phyloP scores from a whole-genome alignment of 2,329 filamentous ascomycete genomes.

The Trichoderma sp. region DNA sequence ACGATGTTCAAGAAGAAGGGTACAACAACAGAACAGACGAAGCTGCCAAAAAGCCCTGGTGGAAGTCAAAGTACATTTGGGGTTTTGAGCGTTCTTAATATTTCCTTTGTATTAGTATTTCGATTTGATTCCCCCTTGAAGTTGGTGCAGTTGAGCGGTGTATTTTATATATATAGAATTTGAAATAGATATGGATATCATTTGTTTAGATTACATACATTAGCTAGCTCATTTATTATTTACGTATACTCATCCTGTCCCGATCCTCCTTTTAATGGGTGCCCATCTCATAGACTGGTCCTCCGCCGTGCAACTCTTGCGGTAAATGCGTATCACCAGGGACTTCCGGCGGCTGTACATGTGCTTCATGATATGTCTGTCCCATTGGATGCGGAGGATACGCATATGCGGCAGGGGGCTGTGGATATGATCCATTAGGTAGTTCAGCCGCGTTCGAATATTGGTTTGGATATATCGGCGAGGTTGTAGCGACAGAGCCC shows the following conservation, averaged over 20 bases:
- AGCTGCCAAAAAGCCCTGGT: slow-evolving; percentile 29
- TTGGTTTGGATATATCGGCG: background rate
- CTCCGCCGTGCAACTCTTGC: slow-evolving; percentile 9
- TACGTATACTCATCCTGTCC: background rate
- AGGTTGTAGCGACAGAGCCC: background rate
- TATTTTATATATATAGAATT: background rate
- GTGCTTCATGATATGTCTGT: slow-evolving; percentile 1
- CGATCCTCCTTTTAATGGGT: background rate
- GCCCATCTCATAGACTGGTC: slow-evolving; percentile 7
- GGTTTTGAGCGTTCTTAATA: background rate
- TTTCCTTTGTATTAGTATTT: background rate
- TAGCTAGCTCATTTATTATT: background rate
- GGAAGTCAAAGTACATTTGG: slow-evolving; percentile 23
- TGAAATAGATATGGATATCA: slow-evolving; percentile 11
- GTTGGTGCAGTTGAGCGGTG: background rate
- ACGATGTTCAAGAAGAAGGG: slow-evolving; percentile 72
- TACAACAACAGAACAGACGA: slow-evolving; percentile 37
- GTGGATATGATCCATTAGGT: background rate
- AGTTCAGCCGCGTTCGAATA: background rate
- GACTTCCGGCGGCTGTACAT: background rate
- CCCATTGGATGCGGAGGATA: background rate
- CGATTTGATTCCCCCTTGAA: background rate
- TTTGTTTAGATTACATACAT: slow-evolving; percentile 1
- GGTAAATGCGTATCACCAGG: slow-evolving; percentile 1
- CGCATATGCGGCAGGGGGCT: background rate